Evolutionary conservation across 345 rosid genomes (phyloP).

Genomic region (Reutealis trisperma): DNA sequence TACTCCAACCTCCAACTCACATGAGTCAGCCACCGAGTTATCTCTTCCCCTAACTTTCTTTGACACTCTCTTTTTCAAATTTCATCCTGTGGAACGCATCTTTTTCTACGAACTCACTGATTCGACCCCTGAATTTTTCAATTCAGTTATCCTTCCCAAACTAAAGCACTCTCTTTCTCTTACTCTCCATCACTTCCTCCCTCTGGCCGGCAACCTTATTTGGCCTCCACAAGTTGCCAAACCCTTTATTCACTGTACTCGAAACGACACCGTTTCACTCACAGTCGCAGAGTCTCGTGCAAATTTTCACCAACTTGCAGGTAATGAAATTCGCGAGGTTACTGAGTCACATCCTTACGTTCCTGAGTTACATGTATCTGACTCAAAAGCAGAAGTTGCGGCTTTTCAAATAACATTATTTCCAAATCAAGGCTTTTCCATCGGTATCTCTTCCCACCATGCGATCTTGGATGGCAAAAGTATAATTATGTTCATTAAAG

Average conservation of each 20-base stretch:
- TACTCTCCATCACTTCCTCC: conserved; percentile 16
- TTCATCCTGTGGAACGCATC: conserved; percentile 12
- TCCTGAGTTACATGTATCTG: neutral
- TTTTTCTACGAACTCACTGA: conserved; percentile 12
- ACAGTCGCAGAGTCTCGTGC: neutral
- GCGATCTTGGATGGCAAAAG: neutral
- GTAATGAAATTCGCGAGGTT: conserved; percentile 9
- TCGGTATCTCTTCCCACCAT: conserved; percentile 2
- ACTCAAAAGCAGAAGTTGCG: neutral
- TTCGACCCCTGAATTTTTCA: neutral
- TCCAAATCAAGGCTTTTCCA: conserved; percentile 3
- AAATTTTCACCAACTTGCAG: neutral
- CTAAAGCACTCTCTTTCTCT: conserved; percentile 17
- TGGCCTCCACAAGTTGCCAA: conserved; percentile 5
- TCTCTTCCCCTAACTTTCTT: conserved; percentile 23
- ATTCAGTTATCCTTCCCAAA: conserved; percentile 3
- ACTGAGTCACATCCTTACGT: neutral
- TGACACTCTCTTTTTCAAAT: conserved; percentile 8
- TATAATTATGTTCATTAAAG: conserved; percentile 10
- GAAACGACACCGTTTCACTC: conserved; percentile 2
- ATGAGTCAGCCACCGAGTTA: neutral
- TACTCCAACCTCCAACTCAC: no score
- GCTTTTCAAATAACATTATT: conserved; percentile 11
- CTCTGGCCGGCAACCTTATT: conserved; percentile 17
- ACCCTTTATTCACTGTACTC: neutral